A percentile compares a stretch with the other conserved stretches of the same genome.
Evolutionary conservation across 192 early-diverging fungal species (phyloP).

Genomic region (Cetraspora pellucida): DNA sequence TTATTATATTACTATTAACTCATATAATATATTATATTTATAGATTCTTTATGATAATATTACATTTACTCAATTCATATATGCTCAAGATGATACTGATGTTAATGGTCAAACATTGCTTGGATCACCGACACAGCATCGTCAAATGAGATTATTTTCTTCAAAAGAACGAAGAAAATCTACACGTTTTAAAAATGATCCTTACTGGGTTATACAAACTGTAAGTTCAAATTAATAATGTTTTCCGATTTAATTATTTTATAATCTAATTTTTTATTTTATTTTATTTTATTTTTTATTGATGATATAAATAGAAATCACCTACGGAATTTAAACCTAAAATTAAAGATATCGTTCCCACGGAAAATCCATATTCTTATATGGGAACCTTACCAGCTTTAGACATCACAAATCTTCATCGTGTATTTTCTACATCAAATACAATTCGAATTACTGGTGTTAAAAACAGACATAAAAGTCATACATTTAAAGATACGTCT

Average conservation of each 20-base stretch:
- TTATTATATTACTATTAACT: background rate
- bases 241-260: background rate
- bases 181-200: constrained; percentile 37
- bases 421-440: constrained; percentile 34
- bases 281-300: no score
- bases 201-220: constrained; percentile 50
- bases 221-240: constrained; percentile 34
- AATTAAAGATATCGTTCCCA: constrained; percentile 13
- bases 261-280: no score
- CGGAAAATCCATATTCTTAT: constrained; percentile 31
- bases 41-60: constrained; percentile 67
- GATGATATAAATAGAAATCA: constrained; percentile 9
- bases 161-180: constrained; percentile 34
- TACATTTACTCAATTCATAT: constrained; percentile 55
- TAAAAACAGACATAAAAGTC: constrained; percentile 14
- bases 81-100: constrained; percentile 56
- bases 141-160: background rate
- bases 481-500: background rate
- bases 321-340: constrained; percentile 26
- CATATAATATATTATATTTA: background rate
- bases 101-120: constrained; percentile 43
- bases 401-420: constrained; percentile 37
- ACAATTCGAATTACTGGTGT: constrained; percentile 44
- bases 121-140: background rate
- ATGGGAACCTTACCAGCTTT: constrained; percentile 25